These are phyloP conservation scores for Rutidosis leptorrhynchoides DNA, from an alignment of 129 eudicot species.

Conservation along the genomic window DNA sequence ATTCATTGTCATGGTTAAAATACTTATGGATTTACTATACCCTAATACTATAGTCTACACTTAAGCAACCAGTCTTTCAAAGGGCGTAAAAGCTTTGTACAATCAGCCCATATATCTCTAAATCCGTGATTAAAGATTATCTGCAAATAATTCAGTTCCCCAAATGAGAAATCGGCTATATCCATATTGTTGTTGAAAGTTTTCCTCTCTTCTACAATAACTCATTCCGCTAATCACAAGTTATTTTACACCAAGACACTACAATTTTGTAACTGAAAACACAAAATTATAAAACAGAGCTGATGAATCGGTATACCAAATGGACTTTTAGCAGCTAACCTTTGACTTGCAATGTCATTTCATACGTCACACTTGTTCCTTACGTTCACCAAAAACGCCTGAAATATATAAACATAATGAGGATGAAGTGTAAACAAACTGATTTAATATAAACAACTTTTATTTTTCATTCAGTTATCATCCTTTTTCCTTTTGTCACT, in stretches of 20 bases:
- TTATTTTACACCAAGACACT: neutral
- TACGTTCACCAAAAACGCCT: slow-evolving; percentile 92
- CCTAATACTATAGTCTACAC: neutral
- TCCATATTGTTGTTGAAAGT: slow-evolving; percentile 67
- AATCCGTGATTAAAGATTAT: slow-evolving; percentile 31
- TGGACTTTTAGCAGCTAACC: slow-evolving; percentile 42
- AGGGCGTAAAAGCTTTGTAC: neutral
- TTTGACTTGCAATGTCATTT: slow-evolving; percentile 70
- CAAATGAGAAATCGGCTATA: slow-evolving; percentile 77
- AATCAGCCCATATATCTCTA: neutral
- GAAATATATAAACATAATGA: slow-evolving; percentile 21
- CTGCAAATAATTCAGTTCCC: slow-evolving; percentile 95
- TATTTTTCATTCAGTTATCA: too few relatives aligned
- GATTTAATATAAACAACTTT: slow-evolving; percentile 11
- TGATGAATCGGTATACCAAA: neutral
- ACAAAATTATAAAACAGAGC: neutral
- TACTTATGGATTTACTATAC: neutral
- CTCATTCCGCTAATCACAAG: slow-evolving; percentile 76
- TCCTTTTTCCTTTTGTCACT: too few relatives aligned
- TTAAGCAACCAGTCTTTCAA: neutral
- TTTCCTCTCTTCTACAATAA: slow-evolving; percentile 71
- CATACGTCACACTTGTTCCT: slow-evolving; percentile 92
- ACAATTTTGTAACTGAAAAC: neutral
- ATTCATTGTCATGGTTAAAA: neutral
- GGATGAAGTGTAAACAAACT: neutral